Evolutionary conservation across 768 basidiomycete genomes (phyloP).

Genomic region (Gautieria morchelliformis): DNA sequence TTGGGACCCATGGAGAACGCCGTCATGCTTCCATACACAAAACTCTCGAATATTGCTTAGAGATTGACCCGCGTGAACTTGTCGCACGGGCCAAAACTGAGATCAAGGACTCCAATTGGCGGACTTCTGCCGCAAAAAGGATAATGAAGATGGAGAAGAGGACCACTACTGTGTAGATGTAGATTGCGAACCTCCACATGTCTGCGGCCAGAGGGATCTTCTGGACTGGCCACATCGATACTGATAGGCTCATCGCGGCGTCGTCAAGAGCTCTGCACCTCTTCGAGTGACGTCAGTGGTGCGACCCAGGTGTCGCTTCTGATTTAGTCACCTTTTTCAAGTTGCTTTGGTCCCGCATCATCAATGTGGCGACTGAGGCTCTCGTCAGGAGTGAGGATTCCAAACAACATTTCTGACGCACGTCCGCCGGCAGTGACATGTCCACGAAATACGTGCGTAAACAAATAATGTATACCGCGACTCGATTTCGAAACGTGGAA

Average conservation of each 20-base stretch:
- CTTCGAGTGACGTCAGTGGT: background rate
- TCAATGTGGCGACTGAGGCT: background rate
- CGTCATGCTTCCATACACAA: constrained; percentile 62
- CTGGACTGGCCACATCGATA: background rate
- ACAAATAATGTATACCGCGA: no score
- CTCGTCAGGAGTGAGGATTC: background rate
- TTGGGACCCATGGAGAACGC: constrained; percentile 39
- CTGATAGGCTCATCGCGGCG: background rate
- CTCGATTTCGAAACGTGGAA: no score
- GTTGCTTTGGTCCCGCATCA: background rate
- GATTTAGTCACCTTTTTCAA: background rate
- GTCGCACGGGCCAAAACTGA: constrained; percentile 40
- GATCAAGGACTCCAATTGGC: constrained; percentile 18
- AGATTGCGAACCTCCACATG: background rate
- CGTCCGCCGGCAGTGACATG: no score
- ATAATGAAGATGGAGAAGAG: constrained; percentile 39
- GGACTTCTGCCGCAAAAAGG: constrained; percentile 24
- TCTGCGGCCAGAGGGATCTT: background rate
- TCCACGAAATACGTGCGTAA: no score
- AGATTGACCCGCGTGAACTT: constrained; percentile 58
- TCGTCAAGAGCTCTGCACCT: background rate
- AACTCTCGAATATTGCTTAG: constrained; percentile 70
- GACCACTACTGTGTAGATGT: constrained; percentile 14
- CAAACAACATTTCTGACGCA: no score
- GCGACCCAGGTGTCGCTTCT: background rate